Evolutionary conservation across 1,284 basidiomycete species (phyloP), one percentile per base, ranked within the genome.

Genomic region (Sporisorium sorghi): DNA sequence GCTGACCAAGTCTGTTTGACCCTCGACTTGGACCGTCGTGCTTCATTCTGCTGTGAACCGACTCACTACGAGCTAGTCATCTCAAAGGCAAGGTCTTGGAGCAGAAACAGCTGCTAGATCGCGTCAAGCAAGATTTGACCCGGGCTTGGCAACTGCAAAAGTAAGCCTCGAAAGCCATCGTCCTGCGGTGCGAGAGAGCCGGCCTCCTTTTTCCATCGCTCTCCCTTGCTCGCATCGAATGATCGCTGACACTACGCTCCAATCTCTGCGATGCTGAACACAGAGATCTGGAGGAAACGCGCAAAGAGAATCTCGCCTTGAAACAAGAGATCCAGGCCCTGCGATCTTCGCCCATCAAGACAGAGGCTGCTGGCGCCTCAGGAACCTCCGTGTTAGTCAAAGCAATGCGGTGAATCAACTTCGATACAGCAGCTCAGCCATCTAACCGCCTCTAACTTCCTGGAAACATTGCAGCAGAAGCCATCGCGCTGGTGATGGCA

Each of bases 61-160:
- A 3, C 5, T 3, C 35, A 17, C n/a, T n/a, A 26, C 39, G 39
- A 30, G 30, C 32, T 8, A 75, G 73, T n/a, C 57, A 51, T 28
- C 55, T 75, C 17, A 75, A 75, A 54, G 32, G 35, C 5, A 52
- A 72, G 43, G 19, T 58, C 5, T 21, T 55, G 9, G 43, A 51
- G 47, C 73, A 75, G 11, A 75, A 65, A 30, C 52, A 58, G 23
- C 59, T 75, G n/a, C 61, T 75, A 5, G 57, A 49, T 3, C 46
- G 43, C 33, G 54, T 71, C 55, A 59, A 48, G 21, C 46, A 54
- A 12, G 73, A 75, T 12, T 50, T 72, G 14, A 7, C 24, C 6
- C 49, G 56, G 14, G 39, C 40, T 11, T 52, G 53, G 21, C 48
- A 39, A 19, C 14, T 58, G 5, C 51, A 67, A 57, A 32, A 19